Base-by-base conservation (phyloP, 2,329 filamentous ascomycete species). In the Cercospora brassicicola region DNA sequence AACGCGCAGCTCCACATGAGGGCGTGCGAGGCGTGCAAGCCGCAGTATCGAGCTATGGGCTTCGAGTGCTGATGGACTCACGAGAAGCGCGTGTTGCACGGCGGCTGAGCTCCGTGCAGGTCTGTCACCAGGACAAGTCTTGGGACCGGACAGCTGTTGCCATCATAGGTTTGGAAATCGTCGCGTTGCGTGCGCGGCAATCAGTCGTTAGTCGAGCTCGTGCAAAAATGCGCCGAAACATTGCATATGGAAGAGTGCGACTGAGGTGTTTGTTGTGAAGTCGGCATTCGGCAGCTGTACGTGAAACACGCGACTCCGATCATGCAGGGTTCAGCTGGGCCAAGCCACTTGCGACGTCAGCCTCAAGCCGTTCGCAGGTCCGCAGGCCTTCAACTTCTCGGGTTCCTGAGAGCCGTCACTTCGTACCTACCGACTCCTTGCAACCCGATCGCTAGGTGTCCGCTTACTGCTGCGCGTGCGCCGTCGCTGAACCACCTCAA, bases 321-420 rank as follows among this genome's bases (percentile, higher is more conserved):
- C 10, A 20, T 59, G 55, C 55, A 59, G 55, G 55, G 55, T 36
- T 59, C 55, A 59, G 30, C 31, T 11, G 20, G 36, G 55, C 55
- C 30, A 59, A 59, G 55, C 55, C 55, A 18, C 55, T 59, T 13
- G 55, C 28, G 28, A 59, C 55, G 55, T 59, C 55, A 59, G 55
- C 55, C 31, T 31, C 31, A 36, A 33, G 55, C 55, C 55, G 55
- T 55, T 55, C 48, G 20, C 48, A 20, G 45, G 45, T 42, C 36
- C 36, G 15, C 36, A 42, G 36, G 15, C 36, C 48, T 30, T 55
- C 48, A n/a, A 15, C 11, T 55, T 55, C 28, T 36, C 30, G 28
- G 30, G 28, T 56, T 56, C 30, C 55, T 57, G 55, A 57, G 55
- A 30, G 55, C 30, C 28, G 28, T 18, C 11, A 4, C 55, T 36